These are phyloP conservation scores for Solanum etuberosum DNA, from an alignment of 257 asterid genomes.

Conservation along the genomic window DNA sequence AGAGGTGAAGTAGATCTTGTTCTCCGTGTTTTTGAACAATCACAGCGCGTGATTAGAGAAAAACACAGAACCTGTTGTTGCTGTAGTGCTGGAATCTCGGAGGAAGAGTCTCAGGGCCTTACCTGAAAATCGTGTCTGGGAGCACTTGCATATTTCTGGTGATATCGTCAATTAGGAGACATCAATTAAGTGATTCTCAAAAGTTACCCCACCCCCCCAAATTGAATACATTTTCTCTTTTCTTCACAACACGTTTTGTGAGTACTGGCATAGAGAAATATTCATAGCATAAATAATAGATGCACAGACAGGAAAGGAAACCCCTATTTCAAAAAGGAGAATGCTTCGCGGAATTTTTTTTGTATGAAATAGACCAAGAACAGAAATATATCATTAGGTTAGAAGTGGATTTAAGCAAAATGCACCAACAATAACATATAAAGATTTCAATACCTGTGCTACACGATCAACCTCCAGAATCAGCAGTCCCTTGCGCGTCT, in stretches of 20 bases:
- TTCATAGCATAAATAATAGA: neutral
- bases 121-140: neutral
- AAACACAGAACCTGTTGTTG: neutral
- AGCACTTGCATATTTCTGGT: neutral
- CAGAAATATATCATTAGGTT: neutral
- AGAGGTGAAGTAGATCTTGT: neutral
- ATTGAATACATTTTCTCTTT: neutral
- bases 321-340: neutral
- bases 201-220: neutral
- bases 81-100: neutral
- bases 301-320: neutral
- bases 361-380: neutral
- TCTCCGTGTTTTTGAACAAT: neutral
- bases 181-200: neutral
- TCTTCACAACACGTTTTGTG: neutral
- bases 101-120: neutral
- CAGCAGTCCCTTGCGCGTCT: slow-evolving; percentile 63
- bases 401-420: neutral
- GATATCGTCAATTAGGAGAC: neutral
- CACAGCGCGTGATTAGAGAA: neutral
- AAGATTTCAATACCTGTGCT: slow-evolving; percentile 47
- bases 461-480: slow-evolving; percentile 80
- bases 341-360: neutral
- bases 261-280: neutral
- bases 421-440: neutral